phyloP scores from a whole-genome alignment of 1,284 basidiomycete genomes.

The Flammula alnicola region DNA sequence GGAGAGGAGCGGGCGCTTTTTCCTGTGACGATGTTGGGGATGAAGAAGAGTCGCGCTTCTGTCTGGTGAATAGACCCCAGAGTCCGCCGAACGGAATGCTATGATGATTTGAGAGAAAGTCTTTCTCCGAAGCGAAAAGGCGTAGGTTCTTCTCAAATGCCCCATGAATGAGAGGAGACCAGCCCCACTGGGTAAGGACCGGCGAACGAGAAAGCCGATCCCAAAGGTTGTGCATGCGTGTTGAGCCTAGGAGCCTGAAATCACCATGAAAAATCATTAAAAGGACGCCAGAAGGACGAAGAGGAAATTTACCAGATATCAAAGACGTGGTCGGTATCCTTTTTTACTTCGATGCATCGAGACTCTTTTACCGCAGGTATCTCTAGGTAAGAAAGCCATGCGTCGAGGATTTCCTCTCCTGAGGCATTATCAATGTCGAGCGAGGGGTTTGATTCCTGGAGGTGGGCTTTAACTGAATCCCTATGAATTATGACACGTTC shows the following conservation, averaged over 20 bases:
- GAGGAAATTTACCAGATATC: conserved; percentile 45
- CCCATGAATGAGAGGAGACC: conserved; percentile 49
- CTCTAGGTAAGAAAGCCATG: conserved; percentile 44
- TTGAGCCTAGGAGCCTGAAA: conserved; percentile 47
- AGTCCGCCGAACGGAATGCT: background rate
- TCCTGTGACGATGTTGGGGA: no score
- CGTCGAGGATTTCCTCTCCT: conserved; percentile 37
- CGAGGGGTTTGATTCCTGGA: background rate
- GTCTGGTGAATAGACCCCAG: background rate
- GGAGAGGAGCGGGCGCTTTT: background rate
- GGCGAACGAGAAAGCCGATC: conserved; percentile 48
- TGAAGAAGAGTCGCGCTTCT: background rate
- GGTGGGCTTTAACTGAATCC: conserved; percentile 15
- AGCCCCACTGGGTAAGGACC: conserved; percentile 47
- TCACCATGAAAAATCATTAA: background rate
- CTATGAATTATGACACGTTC: conserved; percentile 30
- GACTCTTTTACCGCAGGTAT: conserved; percentile 37
- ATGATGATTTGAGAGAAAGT: conserved; percentile 20
- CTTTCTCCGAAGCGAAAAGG: conserved; percentile 38
- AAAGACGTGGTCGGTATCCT: conserved; percentile 41
- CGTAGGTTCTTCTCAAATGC: conserved; percentile 25
- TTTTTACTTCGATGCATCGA: conserved; percentile 45
- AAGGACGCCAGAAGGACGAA: background rate
- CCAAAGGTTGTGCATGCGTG: conserved; percentile 48
- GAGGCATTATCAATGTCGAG: conserved; percentile 11